Percentiles rank a stretch among this genome's conserved stretches.
phyloP scores from a whole-genome alignment of 2,329 filamentous ascomycete genomes.

The Pseudogymnoascus sp. region DNA sequence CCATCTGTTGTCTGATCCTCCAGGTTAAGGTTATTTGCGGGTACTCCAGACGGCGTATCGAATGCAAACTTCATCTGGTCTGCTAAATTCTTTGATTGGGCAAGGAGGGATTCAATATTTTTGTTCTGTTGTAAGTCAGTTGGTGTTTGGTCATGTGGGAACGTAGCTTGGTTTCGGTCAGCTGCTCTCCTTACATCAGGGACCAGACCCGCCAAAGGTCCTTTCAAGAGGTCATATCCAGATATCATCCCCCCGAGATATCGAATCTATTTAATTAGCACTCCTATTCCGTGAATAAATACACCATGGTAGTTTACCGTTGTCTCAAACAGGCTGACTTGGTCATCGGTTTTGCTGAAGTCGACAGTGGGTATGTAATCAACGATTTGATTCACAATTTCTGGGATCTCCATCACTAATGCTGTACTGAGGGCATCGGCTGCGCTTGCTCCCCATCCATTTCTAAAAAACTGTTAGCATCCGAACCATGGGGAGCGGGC shows the following conservation, averaged over 20 bases:
- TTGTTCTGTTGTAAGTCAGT: constrained; percentile 22
- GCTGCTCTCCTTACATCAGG: constrained; percentile 26
- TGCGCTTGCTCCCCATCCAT: constrained; percentile 77
- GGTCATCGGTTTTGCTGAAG: constrained; percentile 50
- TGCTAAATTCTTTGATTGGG: constrained; percentile 60
- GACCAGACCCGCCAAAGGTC: constrained; percentile 49
- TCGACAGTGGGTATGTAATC: constrained; percentile 62
- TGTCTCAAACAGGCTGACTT: constrained; percentile 78
- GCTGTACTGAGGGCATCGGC: constrained; percentile 76
- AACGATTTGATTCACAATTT: constrained; percentile 63
- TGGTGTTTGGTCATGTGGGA: constrained; percentile 22
- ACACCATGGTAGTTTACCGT: constrained; percentile 75
- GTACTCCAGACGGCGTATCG: constrained; percentile 65
- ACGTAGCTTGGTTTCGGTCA: neutral
- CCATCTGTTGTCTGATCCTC: constrained; percentile 42
- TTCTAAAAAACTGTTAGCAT: constrained; percentile 39
- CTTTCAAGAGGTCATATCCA: constrained; percentile 65
- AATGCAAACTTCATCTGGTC: constrained; percentile 71
- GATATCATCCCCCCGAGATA: constrained; percentile 72
- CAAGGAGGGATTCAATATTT: constrained; percentile 49
- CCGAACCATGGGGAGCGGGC: neutral
- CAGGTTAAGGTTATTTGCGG: constrained; percentile 60
- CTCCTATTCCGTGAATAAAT: neutral
- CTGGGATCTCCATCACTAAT: constrained; percentile 61
- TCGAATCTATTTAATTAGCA: constrained; percentile 45